Evolutionary conservation across 305 asterid genomes (phyloP).

Genomic region (Plantago lanceolata): DNA sequence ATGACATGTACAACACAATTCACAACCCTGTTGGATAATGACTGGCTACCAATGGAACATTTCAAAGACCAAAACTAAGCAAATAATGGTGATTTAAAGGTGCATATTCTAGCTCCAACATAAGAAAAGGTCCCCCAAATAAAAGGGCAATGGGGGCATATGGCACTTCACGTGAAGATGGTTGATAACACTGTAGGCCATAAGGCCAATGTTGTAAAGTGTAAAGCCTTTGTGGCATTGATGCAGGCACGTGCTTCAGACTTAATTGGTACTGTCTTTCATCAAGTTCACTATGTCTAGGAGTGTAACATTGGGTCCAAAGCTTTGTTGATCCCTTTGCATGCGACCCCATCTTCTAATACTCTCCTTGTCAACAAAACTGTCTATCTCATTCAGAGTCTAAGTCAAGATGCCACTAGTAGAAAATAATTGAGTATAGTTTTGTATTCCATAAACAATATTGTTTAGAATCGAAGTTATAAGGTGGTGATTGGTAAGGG

Average conservation of each 20-base stretch:
- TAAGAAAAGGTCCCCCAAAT: slow-evolving; percentile 27
- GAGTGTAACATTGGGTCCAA: background rate
- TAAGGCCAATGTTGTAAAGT: background rate
- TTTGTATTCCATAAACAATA: too few relatives aligned
- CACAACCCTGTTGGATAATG: too few relatives aligned
- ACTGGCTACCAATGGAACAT: too few relatives aligned
- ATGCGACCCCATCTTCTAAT: too few relatives aligned
- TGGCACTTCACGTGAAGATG: slow-evolving; percentile 48
- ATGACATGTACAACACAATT: too few relatives aligned
- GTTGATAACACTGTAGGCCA: slow-evolving; percentile 3
- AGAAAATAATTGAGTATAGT: too few relatives aligned
- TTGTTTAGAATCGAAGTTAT: too few relatives aligned
- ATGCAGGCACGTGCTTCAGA: background rate
- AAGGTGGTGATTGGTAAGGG: too few relatives aligned
- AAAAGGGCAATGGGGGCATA: slow-evolving; percentile 8
- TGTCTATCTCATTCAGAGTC: background rate
- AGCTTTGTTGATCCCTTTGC: background rate
- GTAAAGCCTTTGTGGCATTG: background rate
- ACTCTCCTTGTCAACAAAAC: background rate
- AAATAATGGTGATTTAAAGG: background rate
- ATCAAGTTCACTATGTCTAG: background rate
- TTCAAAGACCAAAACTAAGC: background rate
- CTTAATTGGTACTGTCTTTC: background rate
- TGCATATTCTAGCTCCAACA: background rate
- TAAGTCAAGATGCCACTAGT: too few relatives aligned